phyloP scores from a whole-genome alignment of 2,329 filamentous ascomycete species.

The Fusarium solani-melongenae region DNA sequence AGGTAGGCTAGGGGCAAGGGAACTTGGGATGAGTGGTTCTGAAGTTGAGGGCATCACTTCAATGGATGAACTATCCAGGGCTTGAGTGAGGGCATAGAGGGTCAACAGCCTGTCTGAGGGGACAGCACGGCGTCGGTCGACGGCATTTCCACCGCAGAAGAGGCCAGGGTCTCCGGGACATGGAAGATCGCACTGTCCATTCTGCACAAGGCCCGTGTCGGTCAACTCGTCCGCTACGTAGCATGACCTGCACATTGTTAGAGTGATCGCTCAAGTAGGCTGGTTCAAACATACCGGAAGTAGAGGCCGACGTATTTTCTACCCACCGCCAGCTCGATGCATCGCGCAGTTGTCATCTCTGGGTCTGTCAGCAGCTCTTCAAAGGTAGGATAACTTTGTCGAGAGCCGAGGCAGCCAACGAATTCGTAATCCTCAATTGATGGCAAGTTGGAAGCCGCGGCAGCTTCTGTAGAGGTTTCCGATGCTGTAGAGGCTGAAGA shows the following conservation, averaged over 20 bases:
- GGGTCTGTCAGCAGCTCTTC: neutral
- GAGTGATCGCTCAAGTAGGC: neutral
- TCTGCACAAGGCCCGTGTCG: neutral
- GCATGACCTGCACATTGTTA: constrained; percentile 9
- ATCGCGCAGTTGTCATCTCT: constrained; percentile 20
- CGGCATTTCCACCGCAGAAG: constrained; percentile 15
- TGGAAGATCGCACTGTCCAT: constrained; percentile 8
- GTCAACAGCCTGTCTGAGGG: neutral
- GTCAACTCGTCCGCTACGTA: constrained; percentile 7
- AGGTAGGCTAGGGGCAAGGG: neutral
- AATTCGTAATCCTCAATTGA: constrained; percentile 6
- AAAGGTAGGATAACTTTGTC: constrained; percentile 16
- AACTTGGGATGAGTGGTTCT: neutral
- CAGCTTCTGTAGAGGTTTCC: neutral
- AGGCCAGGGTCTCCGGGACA: constrained; percentile 20
- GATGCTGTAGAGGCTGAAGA: neutral
- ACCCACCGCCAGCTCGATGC: neutral
- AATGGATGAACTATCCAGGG: neutral
- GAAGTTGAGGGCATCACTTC: neutral
- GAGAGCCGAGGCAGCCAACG: constrained; percentile 16
- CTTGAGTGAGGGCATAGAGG: neutral
- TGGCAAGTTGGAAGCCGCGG: constrained; percentile 9
- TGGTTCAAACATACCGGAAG: neutral
- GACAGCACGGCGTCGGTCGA: neutral
- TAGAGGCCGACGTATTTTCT: constrained; percentile 5